Conservation (phyloP, 2,329 filamentous ascomycete species). For the Calycina marina region DNA sequence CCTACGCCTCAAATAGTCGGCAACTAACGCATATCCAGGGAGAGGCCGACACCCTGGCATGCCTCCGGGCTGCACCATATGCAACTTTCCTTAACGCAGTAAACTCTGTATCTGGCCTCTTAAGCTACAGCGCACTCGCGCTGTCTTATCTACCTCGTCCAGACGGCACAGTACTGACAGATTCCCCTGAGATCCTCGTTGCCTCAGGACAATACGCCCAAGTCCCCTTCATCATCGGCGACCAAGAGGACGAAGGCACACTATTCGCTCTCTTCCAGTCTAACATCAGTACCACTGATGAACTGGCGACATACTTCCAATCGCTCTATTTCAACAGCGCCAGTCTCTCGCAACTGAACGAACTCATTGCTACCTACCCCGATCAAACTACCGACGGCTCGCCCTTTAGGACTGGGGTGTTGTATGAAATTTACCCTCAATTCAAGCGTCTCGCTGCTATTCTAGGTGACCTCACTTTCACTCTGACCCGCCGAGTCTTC, state of each 20-base stretch:
- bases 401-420: constrained; percentile 52
- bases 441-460: constrained; percentile 67
- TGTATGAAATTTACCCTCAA: constrained; percentile 63
- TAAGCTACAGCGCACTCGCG: constrained; percentile 53
- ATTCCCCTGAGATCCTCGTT: constrained; percentile 47
- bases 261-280: constrained; percentile 55
- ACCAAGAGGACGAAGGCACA: constrained; percentile 72
- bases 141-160: constrained; percentile 63
- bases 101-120: constrained; percentile 54
- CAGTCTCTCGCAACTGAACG: constrained; percentile 32
- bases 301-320: constrained; percentile 47
- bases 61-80: constrained; percentile 48
- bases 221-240: constrained; percentile 52
- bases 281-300: constrained; percentile 47
- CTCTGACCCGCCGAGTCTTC: constrained; percentile 51
- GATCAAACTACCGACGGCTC: constrained; percentile 36
- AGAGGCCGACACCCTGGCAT: too few species aligned
- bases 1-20: constrained; percentile 12
- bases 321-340: constrained; percentile 45
- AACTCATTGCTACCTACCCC: constrained; percentile 48
- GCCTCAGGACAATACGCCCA: constrained; percentile 37
- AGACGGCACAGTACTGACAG: constrained; percentile 46
- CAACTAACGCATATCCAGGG: constrained; percentile 39
- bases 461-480: constrained; percentile 63
- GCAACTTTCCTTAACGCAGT: constrained; percentile 46